A percentile compares a stretch with the other conserved stretches of the same genome.
Evolutionary conservation across 495 filamentous ascomycete species (phyloP).

Genomic region (Neurospora tetraspora): DNA sequence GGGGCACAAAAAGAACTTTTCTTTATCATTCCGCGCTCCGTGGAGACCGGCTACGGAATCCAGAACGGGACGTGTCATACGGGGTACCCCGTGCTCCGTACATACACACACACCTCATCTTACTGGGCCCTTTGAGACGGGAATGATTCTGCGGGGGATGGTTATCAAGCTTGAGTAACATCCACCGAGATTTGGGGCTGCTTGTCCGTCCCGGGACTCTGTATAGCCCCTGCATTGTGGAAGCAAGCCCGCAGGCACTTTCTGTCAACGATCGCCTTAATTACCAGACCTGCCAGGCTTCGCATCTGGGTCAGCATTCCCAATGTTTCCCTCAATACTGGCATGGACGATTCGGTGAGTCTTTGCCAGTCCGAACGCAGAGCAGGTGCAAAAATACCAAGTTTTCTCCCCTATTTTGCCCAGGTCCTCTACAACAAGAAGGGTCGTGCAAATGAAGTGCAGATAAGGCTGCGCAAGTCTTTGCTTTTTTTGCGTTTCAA

Average conservation of each 20-base stretch:
- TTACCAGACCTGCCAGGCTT: not conserved
- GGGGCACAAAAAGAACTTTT: not conserved
- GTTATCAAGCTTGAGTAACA: slow-evolving; percentile 8
- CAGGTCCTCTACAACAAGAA: not conserved
- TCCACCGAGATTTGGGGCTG: slow-evolving; percentile 1
- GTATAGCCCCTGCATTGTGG: slow-evolving; percentile 16
- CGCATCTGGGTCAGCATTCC: not conserved
- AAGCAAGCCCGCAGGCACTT: slow-evolving; percentile 10
- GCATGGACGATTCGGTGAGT: not conserved
- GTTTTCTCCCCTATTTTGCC: not conserved
- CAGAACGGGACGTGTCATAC: not conserved
- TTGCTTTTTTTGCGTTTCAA: slow-evolving; percentile 4
- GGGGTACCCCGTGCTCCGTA: slow-evolving; percentile 1
- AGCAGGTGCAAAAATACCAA: not conserved
- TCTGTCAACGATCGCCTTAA: not conserved
- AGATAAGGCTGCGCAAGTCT: not conserved
- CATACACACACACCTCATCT: slow-evolving; percentile 1
- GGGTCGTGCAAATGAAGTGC: not conserved
- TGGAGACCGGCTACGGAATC: not conserved
- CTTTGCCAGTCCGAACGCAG: not conserved
- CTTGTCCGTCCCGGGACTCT: slow-evolving; percentile 9
- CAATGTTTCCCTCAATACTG: not conserved
- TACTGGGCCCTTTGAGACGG: not conserved
- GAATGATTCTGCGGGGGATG: slow-evolving; percentile 7
- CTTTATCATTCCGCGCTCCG: not conserved